Evolutionary conservation across 305 asterid genomes (phyloP), one percentile per base, ranked within the genome.

Genomic region (Fraxinus greggii): DNA sequence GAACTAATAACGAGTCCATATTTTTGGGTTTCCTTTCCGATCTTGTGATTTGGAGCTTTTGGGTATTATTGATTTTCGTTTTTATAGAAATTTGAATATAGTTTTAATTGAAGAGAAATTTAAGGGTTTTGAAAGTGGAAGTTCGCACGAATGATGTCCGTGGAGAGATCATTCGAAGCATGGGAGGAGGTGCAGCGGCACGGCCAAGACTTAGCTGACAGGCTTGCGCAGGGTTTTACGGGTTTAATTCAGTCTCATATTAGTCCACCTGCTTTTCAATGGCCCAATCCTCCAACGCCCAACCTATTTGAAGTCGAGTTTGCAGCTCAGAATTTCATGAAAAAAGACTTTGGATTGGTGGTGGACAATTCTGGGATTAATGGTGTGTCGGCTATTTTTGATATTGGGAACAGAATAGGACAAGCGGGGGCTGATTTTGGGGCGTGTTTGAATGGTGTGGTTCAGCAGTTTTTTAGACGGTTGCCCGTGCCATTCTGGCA

Each of bases 161-260:
- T 93, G 79, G 99, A 96, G 89, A 88, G 99, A 85, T 91, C 98
- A 7, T 91, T 94, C 79, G 99, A 96, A 76, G 99, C 98, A 23
- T 96, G 99, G 99, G 98, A 96, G 86, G 98, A 96, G 91, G 98
- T 94, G 83, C 99, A 96, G 90, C 89, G 98, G 79, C 98, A 96
- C 48, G 98, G 99, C 26, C 94, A 83, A 84, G 98, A 96, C 80
- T 87, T 94, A 32, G 99, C 98, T 6, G 99, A 94, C 85, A 92
- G 83, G 88, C 89, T 96, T 17, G 89, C 99, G 12, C 97, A 96
- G 84, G 97, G 98, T 7, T 91, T 96, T 80, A 89, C 97, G 23
- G 98, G 97, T 32, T 85, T 94, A 82, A 94, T 96, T 85, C 97
- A 94, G 33, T 88, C 97, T 45, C 97, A 95, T 80, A 91, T 95